Base-by-base conservation (phyloP, 179 eudicot species). In the Pouteria campechiana region DNA sequence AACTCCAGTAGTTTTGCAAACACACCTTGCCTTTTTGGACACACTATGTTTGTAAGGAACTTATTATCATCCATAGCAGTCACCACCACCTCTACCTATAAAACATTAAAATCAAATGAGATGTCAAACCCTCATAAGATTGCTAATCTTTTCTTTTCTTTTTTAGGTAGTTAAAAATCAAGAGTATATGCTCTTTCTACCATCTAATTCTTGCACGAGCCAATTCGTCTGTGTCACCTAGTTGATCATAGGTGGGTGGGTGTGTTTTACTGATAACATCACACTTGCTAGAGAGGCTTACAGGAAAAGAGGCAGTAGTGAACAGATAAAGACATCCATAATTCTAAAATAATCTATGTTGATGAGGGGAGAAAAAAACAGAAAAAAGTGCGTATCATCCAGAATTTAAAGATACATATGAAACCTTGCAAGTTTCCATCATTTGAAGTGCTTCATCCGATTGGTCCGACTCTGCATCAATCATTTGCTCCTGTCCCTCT, bases 71-170 rank as follows among this genome's bases (percentile, higher is more conserved):
- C 87, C 31, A 86, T 38, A 32, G 74, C 78, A 13, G 57, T 74
- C 17, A 90, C 92, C 54, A 86, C 87, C 30, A 90, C 96, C 77
- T 82, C 95, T 9, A 88, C 94, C 98, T 90, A 43, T 58, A 51
- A n/a, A n/a, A n/a, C n/a, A n/a, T n/a, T n/a, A n/a, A n/a, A n/a
- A n/a, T n/a, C n/a, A n/a, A n/a, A n/a, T n/a, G n/a, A n/a, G n/a
- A 34, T 39, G 2, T 13, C n/a, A 44, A 32, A 22, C 12, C 19
- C 13, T 2, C 28, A 22, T 18, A 27, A 32, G 12, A 6, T 27
- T n/a, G 5, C 37, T 1, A 21, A 6, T 19, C 0, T 4, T 5
- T 3, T 29, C 3, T 6, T 1, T 10, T 17, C 24, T 7, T 7
- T 6, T 0, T n/a, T 9, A 25, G 17, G 4, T 9, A 51, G 37